phyloP scores from a whole-genome alignment of 2,329 filamentous ascomycete genomes.

The Talaromyces sp. region DNA sequence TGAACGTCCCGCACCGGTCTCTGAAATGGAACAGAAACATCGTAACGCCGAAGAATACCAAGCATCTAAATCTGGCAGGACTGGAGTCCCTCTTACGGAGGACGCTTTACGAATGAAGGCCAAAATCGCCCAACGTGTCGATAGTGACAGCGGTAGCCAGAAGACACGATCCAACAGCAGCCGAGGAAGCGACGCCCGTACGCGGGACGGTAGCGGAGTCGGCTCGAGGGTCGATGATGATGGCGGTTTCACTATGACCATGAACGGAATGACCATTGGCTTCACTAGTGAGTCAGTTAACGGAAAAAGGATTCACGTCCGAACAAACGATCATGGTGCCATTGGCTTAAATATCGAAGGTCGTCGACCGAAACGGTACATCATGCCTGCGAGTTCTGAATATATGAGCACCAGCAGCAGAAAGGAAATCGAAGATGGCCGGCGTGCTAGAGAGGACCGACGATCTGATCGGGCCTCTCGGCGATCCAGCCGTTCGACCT shows the following conservation, averaged over 20 bases:
- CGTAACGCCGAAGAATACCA: slow-evolving; percentile 41
- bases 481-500: slow-evolving; percentile 39
- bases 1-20: background rate
- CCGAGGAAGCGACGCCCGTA: slow-evolving; percentile 37
- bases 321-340: slow-evolving; percentile 36
- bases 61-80: slow-evolving; percentile 29
- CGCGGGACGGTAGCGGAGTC: slow-evolving; percentile 32
- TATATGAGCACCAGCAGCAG: slow-evolving; percentile 31
- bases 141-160: slow-evolving; percentile 41
- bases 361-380: slow-evolving; percentile 37
- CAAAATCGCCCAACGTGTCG: slow-evolving; percentile 29
- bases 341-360: slow-evolving; percentile 40
- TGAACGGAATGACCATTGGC: slow-evolving; percentile 41
- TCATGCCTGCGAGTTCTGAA: slow-evolving; percentile 33
- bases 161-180: slow-evolving; percentile 43
- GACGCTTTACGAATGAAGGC: slow-evolving; percentile 32
- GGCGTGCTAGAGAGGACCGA: slow-evolving; percentile 33
- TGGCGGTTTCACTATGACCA: slow-evolving; percentile 38
- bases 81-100: slow-evolving; percentile 31
- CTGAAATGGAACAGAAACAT: slow-evolving; percentile 37
- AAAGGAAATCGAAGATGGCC: slow-evolving; percentile 33
- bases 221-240: slow-evolving; percentile 35
- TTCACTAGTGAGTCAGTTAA: slow-evolving; percentile 36
- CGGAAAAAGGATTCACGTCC: slow-evolving; percentile 40
- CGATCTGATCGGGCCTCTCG: slow-evolving; percentile 38